These are phyloP conservation scores for Aureobasidium zeae DNA, from an alignment of 2,329 filamentous ascomycete genomes.

Conservation along the genomic window DNA sequence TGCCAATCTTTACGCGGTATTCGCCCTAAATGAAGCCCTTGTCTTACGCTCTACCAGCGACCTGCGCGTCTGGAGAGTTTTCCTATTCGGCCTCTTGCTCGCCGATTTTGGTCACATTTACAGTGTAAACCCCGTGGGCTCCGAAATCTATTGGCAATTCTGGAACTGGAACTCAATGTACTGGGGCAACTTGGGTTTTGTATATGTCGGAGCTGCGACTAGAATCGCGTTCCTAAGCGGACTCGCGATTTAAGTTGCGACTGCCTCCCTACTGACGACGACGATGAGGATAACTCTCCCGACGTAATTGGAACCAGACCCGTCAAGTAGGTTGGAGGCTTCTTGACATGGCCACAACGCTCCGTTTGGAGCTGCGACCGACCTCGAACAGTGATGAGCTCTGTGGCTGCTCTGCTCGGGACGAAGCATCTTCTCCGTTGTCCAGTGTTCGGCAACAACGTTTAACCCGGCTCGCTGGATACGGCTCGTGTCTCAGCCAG, in stretches of 20 bases:
- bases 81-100: constrained; percentile 58
- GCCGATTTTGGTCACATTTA: constrained; percentile 72
- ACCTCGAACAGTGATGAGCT: constrained; percentile 7
- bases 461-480: constrained; percentile 3
- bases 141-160: constrained; percentile 36
- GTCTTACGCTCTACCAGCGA: constrained; percentile 62
- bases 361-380: constrained; percentile 8
- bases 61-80: constrained; percentile 57
- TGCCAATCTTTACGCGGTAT: constrained; percentile 68
- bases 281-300: not conserved
- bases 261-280: not conserved
- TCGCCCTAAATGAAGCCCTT: constrained; percentile 67
- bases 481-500: constrained; percentile 12
- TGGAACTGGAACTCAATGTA: constrained; percentile 31
- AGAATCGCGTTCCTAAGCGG: constrained; percentile 28
- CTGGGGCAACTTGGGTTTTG: constrained; percentile 30
- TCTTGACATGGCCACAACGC: not conserved
- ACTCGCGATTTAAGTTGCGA: constrained; percentile 20
- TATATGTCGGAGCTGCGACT: constrained; percentile 29
- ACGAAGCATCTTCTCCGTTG: constrained; percentile 10
- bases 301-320: not conserved
- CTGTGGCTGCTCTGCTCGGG: not conserved
- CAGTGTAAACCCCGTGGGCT: constrained; percentile 52
- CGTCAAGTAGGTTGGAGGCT: not conserved
- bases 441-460: constrained; percentile 11